Evolutionary conservation across 2,329 filamentous ascomycete genomes (phyloP), one percentile per base, ranked within the genome.

Genomic region (Ophiocordyceps camponoti-rufipedis): DNA sequence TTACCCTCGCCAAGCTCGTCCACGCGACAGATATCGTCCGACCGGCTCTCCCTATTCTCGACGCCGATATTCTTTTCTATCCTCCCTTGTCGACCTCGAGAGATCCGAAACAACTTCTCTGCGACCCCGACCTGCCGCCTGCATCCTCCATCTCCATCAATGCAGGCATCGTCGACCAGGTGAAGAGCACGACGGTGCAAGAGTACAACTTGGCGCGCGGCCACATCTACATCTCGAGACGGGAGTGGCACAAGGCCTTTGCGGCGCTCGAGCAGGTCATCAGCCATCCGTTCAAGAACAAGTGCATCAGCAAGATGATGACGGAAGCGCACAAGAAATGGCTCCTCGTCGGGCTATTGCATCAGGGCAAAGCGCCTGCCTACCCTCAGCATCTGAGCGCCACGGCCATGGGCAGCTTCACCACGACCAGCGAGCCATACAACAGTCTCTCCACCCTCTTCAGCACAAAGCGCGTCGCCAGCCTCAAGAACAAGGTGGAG

Each of bases 281-380:
- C 33, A 74, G 79, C 3, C 78, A 80, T 47, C 85, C 87, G 1
- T 68, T 71, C 0, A 69, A 67, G 44, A 79, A 78, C 18, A 66
- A 70, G 31, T 70, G 75, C 33, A 69, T 77, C 12, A 89, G 81
- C 60, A 80, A 78, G 58, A 71, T 93, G 44, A 91, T 91, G 82
- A 69, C 83, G 4, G 86, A 94, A 52, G 85, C 85, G 6, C 89
- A 94, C 68, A 93, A 89, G 64, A 93, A 89, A 62, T 95, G 86
- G 83, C 58, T 93, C 9, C 65, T 98, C 14, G 72, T 87, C 10
- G 77, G 78, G 45, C 69, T 95, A 46, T 66, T 98, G 16, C 69
- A 75, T 7, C 66, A 78, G 45, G 88, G 87, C 51, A 74, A 69
- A 54, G 66, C 68, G 5, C 64, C 66, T 2, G 52, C 61, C 0